phyloP scores from a whole-genome alignment of 768 basidiomycete species.

The Coprinopsis cinerea region DNA sequence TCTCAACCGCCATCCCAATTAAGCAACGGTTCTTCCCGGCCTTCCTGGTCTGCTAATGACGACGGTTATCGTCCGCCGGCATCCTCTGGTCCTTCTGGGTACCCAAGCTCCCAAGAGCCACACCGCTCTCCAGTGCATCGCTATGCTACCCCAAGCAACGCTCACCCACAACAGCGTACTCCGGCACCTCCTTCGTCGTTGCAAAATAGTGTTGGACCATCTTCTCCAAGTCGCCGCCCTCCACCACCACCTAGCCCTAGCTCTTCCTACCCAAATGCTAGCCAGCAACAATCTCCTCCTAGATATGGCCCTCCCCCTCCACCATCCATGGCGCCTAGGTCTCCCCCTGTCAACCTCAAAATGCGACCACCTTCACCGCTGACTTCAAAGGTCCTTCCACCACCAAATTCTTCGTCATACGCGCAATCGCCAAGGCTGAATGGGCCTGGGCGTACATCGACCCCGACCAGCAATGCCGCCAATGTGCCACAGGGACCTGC shows the following conservation, averaged over 20 bases:
- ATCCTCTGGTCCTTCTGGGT: slow-evolving; percentile 31
- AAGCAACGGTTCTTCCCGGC: background rate
- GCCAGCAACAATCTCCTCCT: background rate
- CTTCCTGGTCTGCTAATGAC: slow-evolving; percentile 2
- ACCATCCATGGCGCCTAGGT: slow-evolving; percentile 10
- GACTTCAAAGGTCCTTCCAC: slow-evolving; percentile 14
- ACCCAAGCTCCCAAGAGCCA: slow-evolving; percentile 1
- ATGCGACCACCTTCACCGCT: slow-evolving; percentile 28
- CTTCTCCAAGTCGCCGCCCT: slow-evolving; percentile 33
- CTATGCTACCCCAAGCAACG: slow-evolving; percentile 26
- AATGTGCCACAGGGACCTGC: slow-evolving; percentile 5
- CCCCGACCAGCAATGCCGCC: background rate
- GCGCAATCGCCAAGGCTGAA: slow-evolving; percentile 24
- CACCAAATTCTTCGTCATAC: slow-evolving; percentile 20
- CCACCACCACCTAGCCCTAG: slow-evolving; percentile 19
- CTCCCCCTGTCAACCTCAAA: slow-evolving; percentile 27
- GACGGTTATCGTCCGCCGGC: slow-evolving; percentile 6
- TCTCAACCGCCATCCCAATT: slow-evolving; percentile 10
- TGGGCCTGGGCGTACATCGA: background rate
- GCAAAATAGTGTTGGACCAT: slow-evolving; percentile 6
- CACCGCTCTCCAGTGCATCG: slow-evolving; percentile 39
- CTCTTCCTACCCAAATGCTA: background rate
- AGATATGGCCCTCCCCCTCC: slow-evolving; percentile 19
- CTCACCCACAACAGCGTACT: slow-evolving; percentile 11
- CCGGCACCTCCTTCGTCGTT: slow-evolving; percentile 17